Conservation (phyloP, 345 rosid genomes). For the Eucalyptus erythrocorys region DNA sequence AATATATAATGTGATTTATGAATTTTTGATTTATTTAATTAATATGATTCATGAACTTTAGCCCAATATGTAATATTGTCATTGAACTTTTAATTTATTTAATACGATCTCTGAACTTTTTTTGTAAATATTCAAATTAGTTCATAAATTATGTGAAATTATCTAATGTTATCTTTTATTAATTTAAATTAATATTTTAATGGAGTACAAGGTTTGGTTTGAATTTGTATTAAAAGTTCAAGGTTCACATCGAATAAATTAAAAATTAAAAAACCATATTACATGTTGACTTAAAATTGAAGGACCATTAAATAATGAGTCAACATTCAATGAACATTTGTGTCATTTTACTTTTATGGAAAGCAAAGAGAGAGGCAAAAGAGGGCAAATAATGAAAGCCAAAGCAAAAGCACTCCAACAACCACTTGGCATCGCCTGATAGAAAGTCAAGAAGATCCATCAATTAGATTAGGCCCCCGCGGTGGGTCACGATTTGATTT, state of each 20-base stretch:
- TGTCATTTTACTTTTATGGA: neutral
- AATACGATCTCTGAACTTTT: too few relatives aligned
- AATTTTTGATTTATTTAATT: too few relatives aligned
- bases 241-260: too few relatives aligned
- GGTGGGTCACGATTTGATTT: neutral
- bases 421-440: neutral
- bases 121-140: too few relatives aligned
- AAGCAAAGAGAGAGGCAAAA: neutral
- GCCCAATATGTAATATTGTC: rapidly evolving
- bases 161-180: too few relatives aligned
- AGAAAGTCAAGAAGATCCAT: neutral
- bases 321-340: rapidly evolving
- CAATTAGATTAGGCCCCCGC: neutral
- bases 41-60: too few relatives aligned
- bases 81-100: too few relatives aligned
- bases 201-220: rapidly evolving
- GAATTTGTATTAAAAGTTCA: too few relatives aligned
- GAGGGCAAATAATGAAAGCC: neutral
- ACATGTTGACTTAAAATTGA: too few relatives aligned
- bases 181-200: too few relatives aligned
- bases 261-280: too few relatives aligned
- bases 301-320: neutral
- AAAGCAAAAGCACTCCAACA: neutral
- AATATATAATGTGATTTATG: rapidly evolving
- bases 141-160: too few relatives aligned